These are phyloP conservation scores for Diplocarpon rosae DNA, from an alignment of 2,329 filamentous ascomycete genomes.

Conservation along the genomic window DNA sequence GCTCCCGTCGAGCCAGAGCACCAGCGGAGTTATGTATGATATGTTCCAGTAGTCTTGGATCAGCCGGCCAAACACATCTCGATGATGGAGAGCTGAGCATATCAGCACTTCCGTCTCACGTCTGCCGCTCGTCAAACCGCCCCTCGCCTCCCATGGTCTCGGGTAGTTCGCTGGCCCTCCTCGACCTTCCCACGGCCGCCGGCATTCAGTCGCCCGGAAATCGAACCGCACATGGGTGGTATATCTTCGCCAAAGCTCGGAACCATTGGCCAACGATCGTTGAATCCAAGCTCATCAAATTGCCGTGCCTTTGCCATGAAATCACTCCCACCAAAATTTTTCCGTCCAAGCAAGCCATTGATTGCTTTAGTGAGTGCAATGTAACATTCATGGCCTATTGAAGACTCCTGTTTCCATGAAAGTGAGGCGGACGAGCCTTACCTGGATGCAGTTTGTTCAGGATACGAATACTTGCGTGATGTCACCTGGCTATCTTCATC, in stretches of 20 bases:
- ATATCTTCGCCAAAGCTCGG: no score
- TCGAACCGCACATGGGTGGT: no score
- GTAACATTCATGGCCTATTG: conserved; percentile 1
- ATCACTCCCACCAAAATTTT: not conserved
- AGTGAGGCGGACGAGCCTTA: conserved; percentile 11
- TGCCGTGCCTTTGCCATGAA: no score
- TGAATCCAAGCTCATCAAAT: no score
- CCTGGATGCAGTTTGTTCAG: not conserved
- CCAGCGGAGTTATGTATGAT: not conserved
- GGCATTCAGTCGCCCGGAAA: conserved; percentile 5
- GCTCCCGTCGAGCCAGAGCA: not conserved
- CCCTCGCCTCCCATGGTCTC: conserved; percentile 1
- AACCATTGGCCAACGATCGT: no score
- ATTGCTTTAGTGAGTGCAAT: conserved; percentile 7
- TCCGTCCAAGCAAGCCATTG: conserved; percentile 5
- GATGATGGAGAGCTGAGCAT: not conserved
- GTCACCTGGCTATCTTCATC: conserved; percentile 1
- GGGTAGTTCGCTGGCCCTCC: not conserved
- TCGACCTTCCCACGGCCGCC: conserved; percentile 1
- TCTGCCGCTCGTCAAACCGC: conserved; percentile 11
- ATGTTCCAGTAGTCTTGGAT: not conserved
- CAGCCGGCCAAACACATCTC: not conserved
- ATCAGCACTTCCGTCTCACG: conserved; percentile 9
- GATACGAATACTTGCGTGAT: conserved; percentile 1
- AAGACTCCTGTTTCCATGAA: conserved; percentile 1